These are phyloP conservation scores for Pseudohalonectria lignicola DNA, from an alignment of 2,329 filamentous ascomycete genomes.

Conservation along the genomic window DNA sequence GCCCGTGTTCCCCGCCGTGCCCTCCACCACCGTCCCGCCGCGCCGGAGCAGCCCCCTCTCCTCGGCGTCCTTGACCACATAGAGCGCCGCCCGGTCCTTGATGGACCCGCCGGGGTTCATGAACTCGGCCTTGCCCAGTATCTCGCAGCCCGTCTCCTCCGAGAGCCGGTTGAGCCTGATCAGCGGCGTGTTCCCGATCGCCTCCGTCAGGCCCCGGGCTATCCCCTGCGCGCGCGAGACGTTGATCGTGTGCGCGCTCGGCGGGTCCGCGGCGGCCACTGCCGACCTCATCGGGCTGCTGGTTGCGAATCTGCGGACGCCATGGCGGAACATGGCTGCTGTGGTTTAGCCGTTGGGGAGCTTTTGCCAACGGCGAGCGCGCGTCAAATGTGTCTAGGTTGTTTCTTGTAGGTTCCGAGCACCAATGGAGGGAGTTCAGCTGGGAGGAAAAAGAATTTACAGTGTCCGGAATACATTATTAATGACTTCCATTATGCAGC, in stretches of 20 bases:
- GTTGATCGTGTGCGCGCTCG: slow-evolving; percentile 51
- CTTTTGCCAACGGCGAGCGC: too few species aligned
- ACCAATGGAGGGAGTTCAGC: too few species aligned
- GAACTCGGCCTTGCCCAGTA: slow-evolving; percentile 96
- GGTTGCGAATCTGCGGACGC: slow-evolving; percentile 55
- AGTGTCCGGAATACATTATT: too few species aligned
- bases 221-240: slow-evolving; percentile 74
- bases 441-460: too few species aligned
- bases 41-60: slow-evolving; percentile 70
- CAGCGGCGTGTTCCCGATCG: slow-evolving; percentile 93
- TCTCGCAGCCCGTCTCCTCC: slow-evolving; percentile 80
- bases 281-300: slow-evolving; percentile 43
- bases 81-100: slow-evolving; percentile 92
- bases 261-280: slow-evolving; percentile 25
- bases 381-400: too few species aligned
- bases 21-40: slow-evolving; percentile 91
- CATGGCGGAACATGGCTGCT: slow-evolving; percentile 54
- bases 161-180: slow-evolving; percentile 85
- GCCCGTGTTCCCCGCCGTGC: slow-evolving; percentile 94
- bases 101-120: slow-evolving; percentile 95
- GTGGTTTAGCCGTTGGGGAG: too few species aligned
- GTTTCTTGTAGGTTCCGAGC: too few species aligned
- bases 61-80: slow-evolving; percentile 88
- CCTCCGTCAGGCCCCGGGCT: slow-evolving; percentile 70
- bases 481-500: too few species aligned